Conservation (phyloP, 2,329 filamentous ascomycete genomes). For the Cladosporium sp. region DNA sequence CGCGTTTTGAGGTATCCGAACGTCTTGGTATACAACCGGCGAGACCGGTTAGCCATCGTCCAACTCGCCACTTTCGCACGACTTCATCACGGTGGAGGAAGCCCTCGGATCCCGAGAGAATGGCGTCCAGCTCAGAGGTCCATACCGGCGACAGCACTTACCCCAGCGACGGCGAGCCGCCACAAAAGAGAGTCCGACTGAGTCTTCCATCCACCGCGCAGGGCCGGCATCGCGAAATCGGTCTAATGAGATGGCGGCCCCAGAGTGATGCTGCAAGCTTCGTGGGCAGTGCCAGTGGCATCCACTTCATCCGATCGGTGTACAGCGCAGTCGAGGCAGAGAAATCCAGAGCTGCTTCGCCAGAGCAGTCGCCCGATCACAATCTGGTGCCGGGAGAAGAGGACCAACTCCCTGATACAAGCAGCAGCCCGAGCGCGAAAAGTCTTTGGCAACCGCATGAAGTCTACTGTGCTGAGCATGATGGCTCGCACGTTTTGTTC, state of each 20-base stretch:
- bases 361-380: slow-evolving; percentile 12
- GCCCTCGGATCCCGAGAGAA: not conserved
- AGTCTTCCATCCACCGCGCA: slow-evolving; percentile 10
- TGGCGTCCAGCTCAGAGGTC: slow-evolving; percentile 2
- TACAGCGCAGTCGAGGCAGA: slow-evolving; percentile 42
- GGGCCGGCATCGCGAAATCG: slow-evolving; percentile 37
- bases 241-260: slow-evolving; percentile 50
- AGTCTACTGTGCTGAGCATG: slow-evolving; percentile 14
- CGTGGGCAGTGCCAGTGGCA: slow-evolving; percentile 55
- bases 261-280: slow-evolving; percentile 49
- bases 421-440: slow-evolving; percentile 18
- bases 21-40: slow-evolving; percentile 9
- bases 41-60: not conserved
- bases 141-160: not conserved
- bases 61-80: not conserved
- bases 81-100: not conserved
- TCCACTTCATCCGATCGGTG: slow-evolving; percentile 56
- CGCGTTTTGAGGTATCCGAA: slow-evolving; percentile 6
- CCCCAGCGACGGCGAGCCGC: slow-evolving; percentile 10
- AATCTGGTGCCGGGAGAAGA: slow-evolving; percentile 55
- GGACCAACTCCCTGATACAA: slow-evolving; percentile 42
- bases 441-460: slow-evolving; percentile 34
- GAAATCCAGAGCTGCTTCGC: slow-evolving; percentile 12
- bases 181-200: slow-evolving; percentile 10
- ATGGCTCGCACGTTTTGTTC: slow-evolving; percentile 33